Base-by-base conservation (phyloP, 2,329 filamentous ascomycete species). In the Macrophomina pseudophaseolina region DNA sequence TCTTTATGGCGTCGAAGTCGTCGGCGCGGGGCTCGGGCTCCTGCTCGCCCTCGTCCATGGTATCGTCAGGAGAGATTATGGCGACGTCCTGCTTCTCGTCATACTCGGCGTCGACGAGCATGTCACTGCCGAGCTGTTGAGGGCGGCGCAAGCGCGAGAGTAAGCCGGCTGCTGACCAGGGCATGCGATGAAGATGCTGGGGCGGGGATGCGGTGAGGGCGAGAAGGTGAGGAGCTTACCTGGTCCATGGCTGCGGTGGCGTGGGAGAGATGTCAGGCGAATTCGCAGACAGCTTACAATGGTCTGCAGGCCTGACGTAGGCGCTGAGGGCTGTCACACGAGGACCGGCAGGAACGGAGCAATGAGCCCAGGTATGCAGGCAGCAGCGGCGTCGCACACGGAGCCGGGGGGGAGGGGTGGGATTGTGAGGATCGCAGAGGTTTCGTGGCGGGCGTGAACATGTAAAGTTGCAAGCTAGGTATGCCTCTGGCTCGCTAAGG, bases 1-100 rank as follows among this genome's bases (percentile, higher is more conserved):
- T 89, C 82, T 91, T 91, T 87, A 98, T 97, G 59, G 91, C 91
- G 71, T 96, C 91, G 80, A 88, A 85, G 73, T 89, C 86, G 79
- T 88, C 83, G 71, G 87, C 87, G 72, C 81, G 79, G 65, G 82
- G 81, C 69, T 83, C 80, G 66, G 82, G 80, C 67, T 85, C 83
- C 63, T 83, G 78, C 68, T 87, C 82, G 72, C 84, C 84, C 51
- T 85, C 78, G 70, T 81, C 81, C 79, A 87, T 86, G 71, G 84
- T 83, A 70, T 84, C 84, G 72, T 87, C 86, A 68, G 85, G 85
- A 52, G 86, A 85, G 72, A 89, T 87, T 75, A 88, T 86, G 74
- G 87, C 86, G 69, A 88, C 86, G 74, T 87, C 80, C 67, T 84
- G 83, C 76, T 87, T 86, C 74, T 88, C 86, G 79, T 88, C 85